Evolutionary conservation across 176 grass and related monocot species (phyloP), one percentile per base, ranked within the genome.

Genomic region (Pontederia crassipes): DNA sequence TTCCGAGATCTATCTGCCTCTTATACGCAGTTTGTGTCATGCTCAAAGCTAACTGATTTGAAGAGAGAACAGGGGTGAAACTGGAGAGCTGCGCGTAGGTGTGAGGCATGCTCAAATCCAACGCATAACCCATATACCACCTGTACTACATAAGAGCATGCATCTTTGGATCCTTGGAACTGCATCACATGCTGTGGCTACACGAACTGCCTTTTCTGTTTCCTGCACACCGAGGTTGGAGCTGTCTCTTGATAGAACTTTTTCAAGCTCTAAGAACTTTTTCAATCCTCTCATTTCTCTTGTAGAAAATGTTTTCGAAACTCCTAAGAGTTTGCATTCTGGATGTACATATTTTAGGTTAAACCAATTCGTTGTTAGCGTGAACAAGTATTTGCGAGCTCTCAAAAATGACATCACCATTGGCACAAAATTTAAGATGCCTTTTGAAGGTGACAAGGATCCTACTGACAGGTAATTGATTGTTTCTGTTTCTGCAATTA

Each of bases 131-230:
- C 85, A 85, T 50, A 78, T 85, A 48, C 89, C 89, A 49, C 85
- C 89, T 66, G 89, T 95, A 83, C 89, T 85, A 48, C 89, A 85
- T 66, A 85, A 95, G 2, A 89, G 85, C 46, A 95, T 95, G 89
- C 89, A 95, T 56, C 89, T 95, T 11, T 82, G 89, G 52, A 82
- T 95, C 55, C 82, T 95, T 75, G 89, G 85, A 59, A 95, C 89
- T 9, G 89, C 85, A 45, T 95, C 85, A 85, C 89, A 95, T 59
- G 89, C 89, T 28, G 77, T 89, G 51, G 86, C 67, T 46, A 95
- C 85, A 3, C 86, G 85, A 62, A 86, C 79, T 46, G 81, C 85
- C 50, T 95, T 95, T 79, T 89, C 89, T 48, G 85, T 95, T 67
- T 95, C 83, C 75, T 95, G 89, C 74, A 95, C 89, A 65, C 89